phyloP scores from a whole-genome alignment of 2,329 filamentous ascomycete genomes.

The Fusarium pilosicola region DNA sequence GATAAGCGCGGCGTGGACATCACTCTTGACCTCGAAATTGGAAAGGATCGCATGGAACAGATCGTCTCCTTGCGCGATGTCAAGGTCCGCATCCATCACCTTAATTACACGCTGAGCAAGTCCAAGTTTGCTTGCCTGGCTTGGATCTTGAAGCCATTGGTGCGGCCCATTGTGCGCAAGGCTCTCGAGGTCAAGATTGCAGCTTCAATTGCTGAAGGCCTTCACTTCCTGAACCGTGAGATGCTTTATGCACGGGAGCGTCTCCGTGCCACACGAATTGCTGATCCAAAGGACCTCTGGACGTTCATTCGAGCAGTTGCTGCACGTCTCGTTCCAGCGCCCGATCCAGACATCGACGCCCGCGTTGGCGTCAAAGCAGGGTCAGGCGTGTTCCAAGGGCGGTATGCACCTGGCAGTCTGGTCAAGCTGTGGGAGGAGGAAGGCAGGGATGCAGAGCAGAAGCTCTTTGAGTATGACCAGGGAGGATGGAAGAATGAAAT shows the following conservation, averaged over 20 bases:
- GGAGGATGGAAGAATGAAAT: constrained; percentile 87
- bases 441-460: constrained; percentile 73
- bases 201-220: constrained; percentile 72
- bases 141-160: constrained; percentile 85
- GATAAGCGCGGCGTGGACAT: constrained; percentile 91
- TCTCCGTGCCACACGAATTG: constrained; percentile 84
- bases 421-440: constrained; percentile 92
- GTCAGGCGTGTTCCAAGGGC: constrained; percentile 76
- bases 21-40: constrained; percentile 84
- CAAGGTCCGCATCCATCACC: constrained; percentile 84
- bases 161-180: constrained; percentile 82
- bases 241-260: constrained; percentile 87
- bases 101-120: constrained; percentile 79
- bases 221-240: constrained; percentile 83
- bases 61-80: constrained; percentile 82
- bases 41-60: constrained; percentile 79
- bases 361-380: constrained; percentile 74
- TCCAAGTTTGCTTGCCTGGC: constrained; percentile 81
- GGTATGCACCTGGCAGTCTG: constrained; percentile 89
- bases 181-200: constrained; percentile 83
- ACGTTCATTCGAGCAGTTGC: constrained; percentile 86
- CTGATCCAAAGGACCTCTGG: constrained; percentile 78
- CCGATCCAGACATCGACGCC: constrained; percentile 80
- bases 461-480: constrained; percentile 76
- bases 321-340: constrained; percentile 76